Evolutionary conservation across 768 basidiomycete species (phyloP), one percentile per base, ranked within the genome.

Genomic region (Lentinus tigrinus): DNA sequence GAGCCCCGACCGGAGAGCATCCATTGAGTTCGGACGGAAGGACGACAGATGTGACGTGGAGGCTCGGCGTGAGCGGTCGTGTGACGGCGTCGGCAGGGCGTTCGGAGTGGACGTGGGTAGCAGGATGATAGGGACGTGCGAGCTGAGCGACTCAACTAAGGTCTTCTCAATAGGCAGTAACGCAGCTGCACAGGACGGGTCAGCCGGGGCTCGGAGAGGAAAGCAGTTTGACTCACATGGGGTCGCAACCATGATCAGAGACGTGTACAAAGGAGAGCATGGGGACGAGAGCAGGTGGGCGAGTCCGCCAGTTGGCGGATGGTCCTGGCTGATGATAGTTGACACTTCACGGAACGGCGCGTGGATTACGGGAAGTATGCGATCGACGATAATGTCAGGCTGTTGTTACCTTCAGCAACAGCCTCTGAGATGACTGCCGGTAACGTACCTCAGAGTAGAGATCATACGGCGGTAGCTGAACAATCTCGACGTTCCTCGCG

Each of bases 401-500:
- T 72, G 42, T 4, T 34, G 2, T n/a, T 14, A 27, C 3, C 9
- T 7, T 60, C 39, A 50, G 50, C 44, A 8, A n/a, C 17, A 1
- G 11, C 6, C 17, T 7, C 4, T 9, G 11, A 28, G 43, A 40
- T 11, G n/a, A 56, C 52, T 50, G 11, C 13, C n/a, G 34, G 23
- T 60, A 49, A 78, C 81, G 54, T 67, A 87, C 85, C 68, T 83
- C 73, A 40, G 72, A 65, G 24, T 73, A 69, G 50, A 71, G 67
- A 48, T 78, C 75, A 61, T 80, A 83, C 10, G 72, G 75, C 10
- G 77, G 75, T 5, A 85, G 62, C 51, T 80, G 79, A 39, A 82
- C 63, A 37, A 90, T 77, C 65, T 89, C 85, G 8, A 90, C 73
- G 64, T 90, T 90, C 61, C 80, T 75, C 13, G 79, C 76, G 8